A percentile compares a stretch with the other conserved stretches of the same genome.
phyloP scores from a whole-genome alignment of 306 rosid species.

The Phaseolus lunatus region DNA sequence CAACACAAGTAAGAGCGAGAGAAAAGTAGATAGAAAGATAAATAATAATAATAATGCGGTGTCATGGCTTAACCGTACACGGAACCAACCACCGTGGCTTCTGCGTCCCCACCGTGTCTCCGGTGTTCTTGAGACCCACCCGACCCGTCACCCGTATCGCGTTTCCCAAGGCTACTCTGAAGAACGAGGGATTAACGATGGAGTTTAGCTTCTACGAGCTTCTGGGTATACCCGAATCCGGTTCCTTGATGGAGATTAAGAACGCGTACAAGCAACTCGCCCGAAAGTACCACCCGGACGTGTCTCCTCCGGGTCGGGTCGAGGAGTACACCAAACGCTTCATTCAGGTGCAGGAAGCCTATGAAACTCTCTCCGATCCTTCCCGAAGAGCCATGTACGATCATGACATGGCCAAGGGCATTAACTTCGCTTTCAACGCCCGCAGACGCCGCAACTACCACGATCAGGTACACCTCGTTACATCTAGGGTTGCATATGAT shows the following conservation, averaged over 20 bases:
- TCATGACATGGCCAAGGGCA: slow-evolving; percentile 72
- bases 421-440: slow-evolving; percentile 77
- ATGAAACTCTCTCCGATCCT: slow-evolving; percentile 85
- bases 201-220: slow-evolving; percentile 72
- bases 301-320: slow-evolving; percentile 85
- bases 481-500: background rate
- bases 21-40: background rate
- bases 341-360: slow-evolving; percentile 86
- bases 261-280: slow-evolving; percentile 88
- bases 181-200: slow-evolving; percentile 49
- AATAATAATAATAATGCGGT: background rate
- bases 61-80: slow-evolving; percentile 39
- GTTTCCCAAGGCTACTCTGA: slow-evolving; percentile 36
- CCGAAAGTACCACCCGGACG: slow-evolving; percentile 89
- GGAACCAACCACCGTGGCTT: slow-evolving; percentile 63
- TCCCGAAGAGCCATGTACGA: slow-evolving; percentile 73
- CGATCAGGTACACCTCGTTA: background rate
- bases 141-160: slow-evolving; percentile 35
- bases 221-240: slow-evolving; percentile 75
- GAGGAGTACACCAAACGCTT: slow-evolving; percentile 82
- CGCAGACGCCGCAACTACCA: slow-evolving; percentile 42
- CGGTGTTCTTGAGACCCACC: slow-evolving; percentile 28
- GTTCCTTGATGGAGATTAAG: slow-evolving; percentile 74
- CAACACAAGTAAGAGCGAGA: background rate
- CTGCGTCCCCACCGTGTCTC: slow-evolving; percentile 46